Evolutionary conservation across 768 basidiomycete species (phyloP), one percentile per base, ranked within the genome.

Genomic region (Tubosaeta brunneosetosa): DNA sequence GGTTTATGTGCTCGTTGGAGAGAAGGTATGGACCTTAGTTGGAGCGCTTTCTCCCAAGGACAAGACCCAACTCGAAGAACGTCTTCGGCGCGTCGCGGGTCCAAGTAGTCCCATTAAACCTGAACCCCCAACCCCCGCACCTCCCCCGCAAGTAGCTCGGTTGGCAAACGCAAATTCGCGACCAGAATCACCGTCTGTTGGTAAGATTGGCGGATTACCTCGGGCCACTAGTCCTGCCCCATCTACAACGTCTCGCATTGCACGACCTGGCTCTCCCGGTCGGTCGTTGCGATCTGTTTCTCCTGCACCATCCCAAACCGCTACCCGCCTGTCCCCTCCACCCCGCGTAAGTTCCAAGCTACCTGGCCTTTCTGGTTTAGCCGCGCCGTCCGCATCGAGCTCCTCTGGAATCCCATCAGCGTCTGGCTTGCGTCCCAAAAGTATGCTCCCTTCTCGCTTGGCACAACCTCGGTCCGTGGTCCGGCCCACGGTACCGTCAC

Each of bases 61-160:
- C 63, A 93, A 89, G 63, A 92, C 91, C 9, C 91, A 94, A 62
- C 79, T 97, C 29, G 93, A 95, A 68, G 94, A 94, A 63, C 81
- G 91, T 8, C 72, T 97, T 27, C 85, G 89, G 43, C 86, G 91
- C 32, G 82, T 91, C n/a, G 74, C 84, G 29, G 86, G 85, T 6
- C 82, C 86, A 31, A 81, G 80, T 58, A 66, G 62, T 50, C 77
- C 77, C 26, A 66, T 65, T 38, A 74, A 67, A 36, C 48, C 55
- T 29, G 71, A 72, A 57, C 74, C 76, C 14, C 77, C 76, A 57
- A 63, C 75, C 19, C 63, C 73, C 12, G 63, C 72, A 11, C 71
- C 76, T 13, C 74, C 75, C n/a, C 70, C 68, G 0, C 80, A 80
- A 51, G 73, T 84, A 6, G 66, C 81, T 56, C 83, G 86, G 26